Conservation (phyloP, 345 rosid genomes). For the Salix brachista region DNA sequence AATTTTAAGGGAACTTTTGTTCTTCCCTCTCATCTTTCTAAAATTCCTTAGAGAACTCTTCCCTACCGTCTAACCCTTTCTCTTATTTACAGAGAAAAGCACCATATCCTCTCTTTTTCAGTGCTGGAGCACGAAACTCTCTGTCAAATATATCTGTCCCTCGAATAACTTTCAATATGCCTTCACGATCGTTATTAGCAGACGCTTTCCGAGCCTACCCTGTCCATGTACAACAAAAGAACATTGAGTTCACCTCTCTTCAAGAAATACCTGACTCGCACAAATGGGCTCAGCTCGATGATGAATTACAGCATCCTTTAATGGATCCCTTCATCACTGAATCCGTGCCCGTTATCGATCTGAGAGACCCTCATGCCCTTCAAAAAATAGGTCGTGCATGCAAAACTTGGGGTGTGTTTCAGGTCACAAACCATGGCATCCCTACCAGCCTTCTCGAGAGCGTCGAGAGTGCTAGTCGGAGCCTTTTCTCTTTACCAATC, state of each 20-base stretch:
- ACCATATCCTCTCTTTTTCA: not conserved
- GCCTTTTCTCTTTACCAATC: constrained; percentile 57
- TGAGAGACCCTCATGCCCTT: constrained; percentile 45
- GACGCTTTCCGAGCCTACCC: constrained; percentile 59
- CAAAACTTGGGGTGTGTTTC: constrained; percentile 75
- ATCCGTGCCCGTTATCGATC: constrained; percentile 63
- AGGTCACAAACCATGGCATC: constrained; percentile 68
- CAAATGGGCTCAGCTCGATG: constrained; percentile 57
- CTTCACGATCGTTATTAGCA: constrained; percentile 39
- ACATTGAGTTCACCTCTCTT: constrained; percentile 53
- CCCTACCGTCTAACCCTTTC: not conserved
- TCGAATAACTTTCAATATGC: constrained; percentile 31
- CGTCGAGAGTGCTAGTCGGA: constrained; percentile 38
- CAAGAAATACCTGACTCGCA: constrained; percentile 71
- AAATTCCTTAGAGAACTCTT: not conserved
- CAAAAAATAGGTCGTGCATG: constrained; percentile 63
- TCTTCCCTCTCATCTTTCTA: not conserved
- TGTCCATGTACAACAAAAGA: constrained; percentile 42
- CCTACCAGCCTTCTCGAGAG: constrained; percentile 43
- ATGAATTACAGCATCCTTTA: constrained; percentile 8
- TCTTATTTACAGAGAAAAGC: not conserved
- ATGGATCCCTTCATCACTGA: constrained; percentile 20
- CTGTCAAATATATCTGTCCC: not conserved
- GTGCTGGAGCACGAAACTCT: not conserved
- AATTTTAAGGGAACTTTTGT: too few relatives aligned